These are phyloP conservation scores for Coniosporium apollinis DNA, from an alignment of 495 filamentous ascomycete genomes.

Conservation along the genomic window DNA sequence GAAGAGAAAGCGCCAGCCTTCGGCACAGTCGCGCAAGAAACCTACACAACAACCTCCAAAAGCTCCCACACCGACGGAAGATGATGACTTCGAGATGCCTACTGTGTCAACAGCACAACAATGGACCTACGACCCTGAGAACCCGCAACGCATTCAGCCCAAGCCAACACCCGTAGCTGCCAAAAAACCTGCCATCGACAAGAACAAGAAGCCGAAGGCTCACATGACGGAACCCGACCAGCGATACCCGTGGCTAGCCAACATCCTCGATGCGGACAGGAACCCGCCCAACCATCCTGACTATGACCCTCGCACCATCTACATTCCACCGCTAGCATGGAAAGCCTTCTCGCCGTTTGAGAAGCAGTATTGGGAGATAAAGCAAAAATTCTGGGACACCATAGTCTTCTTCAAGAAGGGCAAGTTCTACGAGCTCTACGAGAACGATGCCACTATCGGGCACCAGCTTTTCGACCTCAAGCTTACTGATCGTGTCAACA, in stretches of 20 bases:
- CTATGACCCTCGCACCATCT: constrained; percentile 81
- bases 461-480: constrained; percentile 97
- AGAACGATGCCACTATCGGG: constrained; percentile 94
- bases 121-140: constrained; percentile 77
- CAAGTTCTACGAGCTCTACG: constrained; percentile 98
- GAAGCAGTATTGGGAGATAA: constrained; percentile 99
- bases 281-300: constrained; percentile 70
- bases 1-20: constrained; percentile 54
- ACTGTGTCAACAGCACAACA: constrained; percentile 60
- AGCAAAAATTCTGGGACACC: constrained; percentile 92
- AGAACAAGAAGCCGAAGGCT: constrained; percentile 53
- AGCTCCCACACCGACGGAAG: constrained; percentile 22
- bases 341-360: constrained; percentile 79
- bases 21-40: constrained; percentile 38
- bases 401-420: constrained; percentile 99
- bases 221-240: constrained; percentile 63
- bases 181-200: constrained; percentile 27
- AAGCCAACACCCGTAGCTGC: constrained; percentile 23
- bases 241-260: constrained; percentile 79
- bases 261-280: constrained; percentile 63
- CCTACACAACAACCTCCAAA: constrained; percentile 33
- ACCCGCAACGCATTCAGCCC: constrained; percentile 40
- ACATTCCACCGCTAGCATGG: constrained; percentile 66
- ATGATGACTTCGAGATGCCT: constrained; percentile 40
- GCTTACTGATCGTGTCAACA: constrained; percentile 90